Percentiles rank a stretch among this genome's conserved stretches.
These are phyloP conservation scores for Linderina pennispora DNA, from an alignment of 192 early-diverging fungal genomes.

Conservation along the genomic window DNA sequence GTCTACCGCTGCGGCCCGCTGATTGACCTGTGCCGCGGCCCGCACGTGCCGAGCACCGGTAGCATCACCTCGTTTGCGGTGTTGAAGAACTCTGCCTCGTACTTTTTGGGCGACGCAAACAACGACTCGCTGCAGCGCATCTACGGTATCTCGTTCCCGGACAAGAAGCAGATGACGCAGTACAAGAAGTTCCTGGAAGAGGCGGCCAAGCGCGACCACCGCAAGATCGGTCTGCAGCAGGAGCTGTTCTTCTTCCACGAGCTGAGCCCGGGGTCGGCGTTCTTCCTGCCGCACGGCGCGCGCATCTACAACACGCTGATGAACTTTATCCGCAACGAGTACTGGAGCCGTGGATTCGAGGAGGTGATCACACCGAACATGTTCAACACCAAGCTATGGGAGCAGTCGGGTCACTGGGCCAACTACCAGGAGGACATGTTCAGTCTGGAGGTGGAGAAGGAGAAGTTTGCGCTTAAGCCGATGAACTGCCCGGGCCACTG, in stretches of 20 bases:
- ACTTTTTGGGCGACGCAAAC: conserved; percentile 95
- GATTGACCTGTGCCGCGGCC: conserved; percentile 95
- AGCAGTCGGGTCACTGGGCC: conserved; percentile 89
- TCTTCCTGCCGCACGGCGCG: conserved; percentile 94
- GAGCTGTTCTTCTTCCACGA: conserved; percentile 99
- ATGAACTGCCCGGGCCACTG: conserved; percentile 99
- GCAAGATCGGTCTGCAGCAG: conserved; percentile 95
- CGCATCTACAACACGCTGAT: conserved; percentile 94
- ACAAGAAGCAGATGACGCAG: conserved; percentile 94
- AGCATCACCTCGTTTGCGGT: conserved; percentile 90
- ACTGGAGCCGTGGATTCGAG: conserved; percentile 87
- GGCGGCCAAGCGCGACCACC: conserved; percentile 93
- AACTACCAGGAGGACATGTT: conserved; percentile 99
- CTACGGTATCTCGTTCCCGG: conserved; percentile 99
- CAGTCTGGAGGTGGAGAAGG: conserved; percentile 90
- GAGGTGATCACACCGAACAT: conserved; percentile 99
- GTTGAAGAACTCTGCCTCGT: conserved; percentile 96
- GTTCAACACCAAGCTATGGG: conserved; percentile 97
- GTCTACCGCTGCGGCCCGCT: conserved; percentile 98
- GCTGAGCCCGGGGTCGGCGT: conserved; percentile 85
- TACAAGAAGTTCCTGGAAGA: conserved; percentile 95
- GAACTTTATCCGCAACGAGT: conserved; percentile 83
- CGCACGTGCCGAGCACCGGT: conserved; percentile 93
- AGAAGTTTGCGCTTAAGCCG: conserved; percentile 95
- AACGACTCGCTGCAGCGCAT: conserved; percentile 98